Evolutionary conservation across 805 yeast genomes (phyloP).

Genomic region (Sugiyamaella mastotermitis): DNA sequence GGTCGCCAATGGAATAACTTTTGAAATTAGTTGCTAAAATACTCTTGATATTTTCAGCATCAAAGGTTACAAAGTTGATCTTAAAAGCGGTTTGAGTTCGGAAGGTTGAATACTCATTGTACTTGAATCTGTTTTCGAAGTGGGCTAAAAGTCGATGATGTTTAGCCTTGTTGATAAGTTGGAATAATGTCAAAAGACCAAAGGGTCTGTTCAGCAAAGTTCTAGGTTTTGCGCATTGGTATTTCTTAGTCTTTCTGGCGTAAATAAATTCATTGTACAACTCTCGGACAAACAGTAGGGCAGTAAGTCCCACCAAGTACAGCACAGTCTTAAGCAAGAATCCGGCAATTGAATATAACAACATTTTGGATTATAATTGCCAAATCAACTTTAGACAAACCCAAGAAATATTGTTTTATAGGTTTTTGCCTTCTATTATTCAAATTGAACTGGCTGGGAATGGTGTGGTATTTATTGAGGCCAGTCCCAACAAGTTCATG

Average conservation of each 20-base stretch:
- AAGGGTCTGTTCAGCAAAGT: slow-evolving; percentile 8
- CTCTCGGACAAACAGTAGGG: background rate
- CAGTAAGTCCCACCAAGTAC: no score
- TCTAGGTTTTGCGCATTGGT: slow-evolving; percentile 3
- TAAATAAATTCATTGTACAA: background rate
- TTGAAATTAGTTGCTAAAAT: slow-evolving; percentile 28
- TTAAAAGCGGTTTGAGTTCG: slow-evolving; percentile 5
- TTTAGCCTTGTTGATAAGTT: background rate
- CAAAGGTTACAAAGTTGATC: slow-evolving; percentile 11
- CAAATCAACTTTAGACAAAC: no score
- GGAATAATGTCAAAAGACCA: slow-evolving; percentile 4
- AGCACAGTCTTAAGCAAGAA: no score
- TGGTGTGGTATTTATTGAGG: no score
- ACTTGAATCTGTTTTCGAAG: background rate
- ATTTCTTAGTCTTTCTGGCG: background rate
- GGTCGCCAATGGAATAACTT: slow-evolving; percentile 25
- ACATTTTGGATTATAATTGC: no score
- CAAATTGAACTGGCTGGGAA: no score
- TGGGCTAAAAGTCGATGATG: background rate
- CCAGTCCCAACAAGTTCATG: no score
- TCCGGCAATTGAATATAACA: no score
- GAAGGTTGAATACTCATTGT: background rate
- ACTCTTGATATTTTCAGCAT: slow-evolving; percentile 30
- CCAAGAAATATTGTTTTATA: no score
- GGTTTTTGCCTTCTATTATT: no score